Evolutionary conservation across 129 eudicot species (phyloP).

Genomic region (Flaveria linearis): DNA sequence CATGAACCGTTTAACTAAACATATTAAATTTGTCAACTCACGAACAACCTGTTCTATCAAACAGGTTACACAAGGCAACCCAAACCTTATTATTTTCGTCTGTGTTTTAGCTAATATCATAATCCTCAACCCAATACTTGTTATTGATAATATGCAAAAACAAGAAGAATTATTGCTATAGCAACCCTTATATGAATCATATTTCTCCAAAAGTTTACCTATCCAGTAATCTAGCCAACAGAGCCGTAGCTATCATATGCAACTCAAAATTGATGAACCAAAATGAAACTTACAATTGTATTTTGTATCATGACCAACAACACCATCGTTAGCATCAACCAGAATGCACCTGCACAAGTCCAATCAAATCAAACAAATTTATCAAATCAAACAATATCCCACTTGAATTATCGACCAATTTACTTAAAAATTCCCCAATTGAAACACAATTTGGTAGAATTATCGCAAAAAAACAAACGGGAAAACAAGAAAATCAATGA

Average conservation of each 20-base stretch:
- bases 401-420: not conserved
- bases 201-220: not conserved
- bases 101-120: too few relatives aligned
- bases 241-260: not conserved
- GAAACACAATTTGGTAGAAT: not conserved
- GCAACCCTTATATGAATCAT: not conserved
- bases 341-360: slow-evolving; percentile 68
- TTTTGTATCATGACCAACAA: slow-evolving; percentile 79
- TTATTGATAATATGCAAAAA: too few relatives aligned
- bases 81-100: too few relatives aligned
- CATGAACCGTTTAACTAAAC: too few relatives aligned
- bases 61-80: too few relatives aligned
- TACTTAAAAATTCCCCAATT: not conserved
- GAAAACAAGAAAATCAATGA: not conserved
- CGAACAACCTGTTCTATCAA: too few relatives aligned
- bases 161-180: too few relatives aligned
- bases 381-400: not conserved
- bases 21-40: too few relatives aligned
- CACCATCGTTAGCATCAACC: slow-evolving; percentile 84
- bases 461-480: too few relatives aligned
- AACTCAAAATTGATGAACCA: too few relatives aligned
- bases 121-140: too few relatives aligned
- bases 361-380: not conserved
- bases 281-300: slow-evolving; percentile 67
- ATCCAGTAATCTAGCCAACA: not conserved